Conservation (phyloP, 352 stramenopile species). For the Phytophthora megakarya region DNA sequence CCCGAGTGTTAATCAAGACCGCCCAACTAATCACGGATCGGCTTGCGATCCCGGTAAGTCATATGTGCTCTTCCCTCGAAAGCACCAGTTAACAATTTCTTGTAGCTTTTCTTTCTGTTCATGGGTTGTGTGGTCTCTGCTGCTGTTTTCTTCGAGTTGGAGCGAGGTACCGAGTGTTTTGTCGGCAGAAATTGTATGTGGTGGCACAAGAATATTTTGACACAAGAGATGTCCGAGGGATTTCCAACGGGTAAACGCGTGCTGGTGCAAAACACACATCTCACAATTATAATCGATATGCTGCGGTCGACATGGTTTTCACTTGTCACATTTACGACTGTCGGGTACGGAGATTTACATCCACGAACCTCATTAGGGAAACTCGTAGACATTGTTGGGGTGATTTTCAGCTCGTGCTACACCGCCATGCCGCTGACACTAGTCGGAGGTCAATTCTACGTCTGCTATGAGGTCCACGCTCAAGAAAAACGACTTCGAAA, state of each 20-base stretch:
- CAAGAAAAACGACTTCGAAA: conserved; percentile 37
- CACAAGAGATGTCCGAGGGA: conserved; percentile 28
- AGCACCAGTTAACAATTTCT: not conserved
- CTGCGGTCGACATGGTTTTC: conserved; percentile 55
- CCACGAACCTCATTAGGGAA: conserved; percentile 48
- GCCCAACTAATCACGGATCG: conserved; percentile 36
- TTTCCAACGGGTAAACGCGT: conserved; percentile 43
- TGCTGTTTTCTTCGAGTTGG: conserved; percentile 53
- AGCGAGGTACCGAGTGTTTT: conserved; percentile 51
- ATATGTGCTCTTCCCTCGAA: not conserved
- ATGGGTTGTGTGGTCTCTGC: conserved; percentile 43
- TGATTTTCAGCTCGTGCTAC: conserved; percentile 64
- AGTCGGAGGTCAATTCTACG: conserved; percentile 63
- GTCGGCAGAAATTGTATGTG: conserved; percentile 39
- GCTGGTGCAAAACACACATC: conserved; percentile 44
- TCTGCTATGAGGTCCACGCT: conserved; percentile 56
- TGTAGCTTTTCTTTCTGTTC: conserved; percentile 62
- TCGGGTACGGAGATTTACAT: conserved; percentile 55
- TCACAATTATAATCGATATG: conserved; percentile 49
- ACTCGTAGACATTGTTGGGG: conserved; percentile 49
- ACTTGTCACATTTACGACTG: conserved; percentile 53
- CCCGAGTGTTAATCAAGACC: conserved; percentile 43
- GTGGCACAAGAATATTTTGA: conserved; percentile 51
- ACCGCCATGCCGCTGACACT: conserved; percentile 67
- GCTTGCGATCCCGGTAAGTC: conserved; percentile 46